Percentiles rank a stretch among this genome's conserved stretches.
Conservation (phyloP, 768 basidiomycete species). For the Nidularia pulvinata region DNA sequence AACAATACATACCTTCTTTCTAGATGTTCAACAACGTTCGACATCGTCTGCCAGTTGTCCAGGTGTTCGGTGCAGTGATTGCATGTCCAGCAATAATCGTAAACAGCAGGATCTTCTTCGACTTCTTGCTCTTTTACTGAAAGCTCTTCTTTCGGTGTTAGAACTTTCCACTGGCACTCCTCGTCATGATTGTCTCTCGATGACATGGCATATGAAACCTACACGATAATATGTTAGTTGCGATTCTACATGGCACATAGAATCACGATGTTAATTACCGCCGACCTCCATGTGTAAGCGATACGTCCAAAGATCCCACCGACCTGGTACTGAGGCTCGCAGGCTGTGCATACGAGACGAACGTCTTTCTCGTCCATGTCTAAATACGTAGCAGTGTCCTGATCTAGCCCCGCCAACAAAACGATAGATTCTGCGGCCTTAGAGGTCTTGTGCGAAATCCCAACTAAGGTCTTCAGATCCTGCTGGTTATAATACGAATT, state of each 20-base stretch:
- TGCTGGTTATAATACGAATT: background rate
- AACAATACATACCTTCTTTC: background rate
- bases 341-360: background rate
- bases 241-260: too few species aligned
- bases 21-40: conserved; percentile 1
- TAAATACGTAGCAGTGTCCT: background rate
- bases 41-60: background rate
- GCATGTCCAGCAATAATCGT: conserved; percentile 32
- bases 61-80: conserved; percentile 1
- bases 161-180: too few species aligned
- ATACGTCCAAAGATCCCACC: too few species aligned
- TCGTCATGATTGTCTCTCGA: too few species aligned
- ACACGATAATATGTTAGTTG: too few species aligned
- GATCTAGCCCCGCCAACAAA: background rate
- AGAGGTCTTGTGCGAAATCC: background rate
- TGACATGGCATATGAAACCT: too few species aligned
- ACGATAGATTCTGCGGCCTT: background rate
- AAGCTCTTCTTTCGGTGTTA: too few species aligned
- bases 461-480: background rate
- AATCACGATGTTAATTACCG: too few species aligned
- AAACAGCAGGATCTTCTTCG: conserved; percentile 27
- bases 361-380: background rate
- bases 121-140: too few species aligned
- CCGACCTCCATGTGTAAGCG: too few species aligned
- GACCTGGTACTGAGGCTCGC: too few species aligned